These are phyloP conservation scores for Cryptococcus sp. DNA, from an alignment of 1,284 basidiomycete genomes.

Conservation along the genomic window DNA sequence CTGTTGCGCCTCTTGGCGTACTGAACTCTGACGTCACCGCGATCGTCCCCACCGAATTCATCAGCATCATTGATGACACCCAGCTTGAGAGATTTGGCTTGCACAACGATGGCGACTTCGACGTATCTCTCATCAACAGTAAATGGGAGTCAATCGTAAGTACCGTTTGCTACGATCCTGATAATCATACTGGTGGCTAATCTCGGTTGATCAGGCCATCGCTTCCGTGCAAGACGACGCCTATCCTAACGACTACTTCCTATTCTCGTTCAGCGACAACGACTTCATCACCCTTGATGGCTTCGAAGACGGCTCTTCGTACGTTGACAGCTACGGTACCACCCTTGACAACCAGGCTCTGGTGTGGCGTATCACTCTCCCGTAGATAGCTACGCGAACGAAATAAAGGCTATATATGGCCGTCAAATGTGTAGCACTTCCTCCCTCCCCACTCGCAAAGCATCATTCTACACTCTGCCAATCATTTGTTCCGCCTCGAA, in stretches of 20 bases:
- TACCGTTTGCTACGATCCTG: not conserved
- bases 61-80: constrained; percentile 38
- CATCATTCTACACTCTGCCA: too few relatives aligned
- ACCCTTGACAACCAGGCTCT: constrained; percentile 62
- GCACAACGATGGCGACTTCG: constrained; percentile 38
- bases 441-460: too few relatives aligned
- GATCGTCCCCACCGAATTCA: constrained; percentile 34
- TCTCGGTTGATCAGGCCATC: constrained; percentile 63
- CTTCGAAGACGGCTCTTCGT: constrained; percentile 60
- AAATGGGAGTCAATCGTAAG: constrained; percentile 66
- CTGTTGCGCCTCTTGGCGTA: constrained; percentile 40
- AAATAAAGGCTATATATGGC: too few relatives aligned
- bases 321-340: constrained; percentile 55
- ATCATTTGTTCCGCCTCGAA: too few relatives aligned
- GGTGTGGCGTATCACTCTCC: constrained; percentile 67
- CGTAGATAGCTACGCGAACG: constrained; percentile 33
- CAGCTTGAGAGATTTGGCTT: constrained; percentile 47
- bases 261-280: constrained; percentile 66
- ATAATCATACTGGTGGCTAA: not conserved
- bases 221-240: constrained; percentile 60
- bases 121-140: constrained; percentile 61
- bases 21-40: constrained; percentile 37
- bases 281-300: constrained; percentile 67
- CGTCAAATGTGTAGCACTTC: too few relatives aligned
- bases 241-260: constrained; percentile 66